These are phyloP conservation scores for Hypoxylon subgilvum DNA, from an alignment of 495 filamentous ascomycete genomes.

Conservation along the genomic window DNA sequence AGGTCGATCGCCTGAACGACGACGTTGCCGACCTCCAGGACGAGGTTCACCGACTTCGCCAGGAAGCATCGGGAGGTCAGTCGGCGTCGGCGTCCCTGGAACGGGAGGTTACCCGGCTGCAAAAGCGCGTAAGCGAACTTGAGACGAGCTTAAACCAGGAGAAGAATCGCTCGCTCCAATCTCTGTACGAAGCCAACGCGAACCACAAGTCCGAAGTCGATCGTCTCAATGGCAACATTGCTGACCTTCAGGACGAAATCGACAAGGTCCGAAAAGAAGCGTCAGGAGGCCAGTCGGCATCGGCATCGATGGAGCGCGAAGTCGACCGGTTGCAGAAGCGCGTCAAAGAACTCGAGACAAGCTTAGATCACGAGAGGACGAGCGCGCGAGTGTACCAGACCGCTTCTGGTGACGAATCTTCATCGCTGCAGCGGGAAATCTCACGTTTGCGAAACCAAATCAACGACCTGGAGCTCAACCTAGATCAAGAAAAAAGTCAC, in stretches of 20 bases:
- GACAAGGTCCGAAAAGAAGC: slow-evolving; percentile 48
- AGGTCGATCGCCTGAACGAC: slow-evolving; percentile 53
- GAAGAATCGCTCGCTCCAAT: slow-evolving; percentile 33
- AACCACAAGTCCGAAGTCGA: slow-evolving; percentile 33
- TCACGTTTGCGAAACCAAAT: slow-evolving; percentile 60
- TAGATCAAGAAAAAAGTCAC: slow-evolving; percentile 66
- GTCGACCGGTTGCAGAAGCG: slow-evolving; percentile 31
- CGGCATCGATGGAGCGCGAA: slow-evolving; percentile 32
- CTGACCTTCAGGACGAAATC: slow-evolving; percentile 72
- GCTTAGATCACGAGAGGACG: slow-evolving; percentile 67
- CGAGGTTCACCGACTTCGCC: slow-evolving; percentile 47
- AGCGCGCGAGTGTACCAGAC: slow-evolving; percentile 72
- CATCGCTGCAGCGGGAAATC: slow-evolving; percentile 68
- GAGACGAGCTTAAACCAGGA: slow-evolving; percentile 46
- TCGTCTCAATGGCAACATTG: slow-evolving; percentile 66
- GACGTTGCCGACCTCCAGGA: slow-evolving; percentile 44
- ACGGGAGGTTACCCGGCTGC: slow-evolving; percentile 25
- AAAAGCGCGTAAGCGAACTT: slow-evolving; percentile 30
- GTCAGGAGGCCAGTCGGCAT: slow-evolving; percentile 45
- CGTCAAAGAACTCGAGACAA: slow-evolving; percentile 33
- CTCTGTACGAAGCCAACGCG: slow-evolving; percentile 27
- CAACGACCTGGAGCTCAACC: slow-evolving; percentile 62
- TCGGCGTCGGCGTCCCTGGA: slow-evolving; percentile 37
- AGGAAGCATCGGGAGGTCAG: slow-evolving; percentile 50
- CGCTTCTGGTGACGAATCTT: slow-evolving; percentile 70